These are phyloP conservation scores for Cicer pinnatifidum DNA, from an alignment of 306 rosid genomes.

Conservation along the genomic window DNA sequence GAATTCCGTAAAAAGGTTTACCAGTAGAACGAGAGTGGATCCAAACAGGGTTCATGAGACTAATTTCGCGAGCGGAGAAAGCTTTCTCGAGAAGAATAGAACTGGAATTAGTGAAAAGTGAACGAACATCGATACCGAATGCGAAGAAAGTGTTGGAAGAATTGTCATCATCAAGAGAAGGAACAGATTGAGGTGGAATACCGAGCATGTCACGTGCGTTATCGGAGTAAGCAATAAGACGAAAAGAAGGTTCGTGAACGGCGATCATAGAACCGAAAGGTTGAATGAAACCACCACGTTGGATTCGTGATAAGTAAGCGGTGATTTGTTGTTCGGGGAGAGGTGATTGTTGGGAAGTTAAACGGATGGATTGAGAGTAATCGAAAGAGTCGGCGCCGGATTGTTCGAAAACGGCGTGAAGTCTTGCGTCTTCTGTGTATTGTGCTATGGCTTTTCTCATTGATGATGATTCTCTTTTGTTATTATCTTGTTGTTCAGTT, in stretches of 20 bases:
- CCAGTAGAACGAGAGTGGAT: conserved; percentile 77
- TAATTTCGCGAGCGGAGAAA: conserved; percentile 80
- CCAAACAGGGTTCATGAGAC: conserved; percentile 87
- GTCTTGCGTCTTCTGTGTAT: conserved; percentile 90
- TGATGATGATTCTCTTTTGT: conserved; percentile 14
- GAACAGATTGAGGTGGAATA: conserved; percentile 75
- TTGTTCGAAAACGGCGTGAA: conserved; percentile 88
- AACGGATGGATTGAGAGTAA: conserved; percentile 55
- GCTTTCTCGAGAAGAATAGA: conserved; percentile 70
- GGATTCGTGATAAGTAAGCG: conserved; percentile 72
- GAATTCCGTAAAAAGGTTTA: conserved; percentile 87
- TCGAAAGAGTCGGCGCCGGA: conserved; percentile 82
- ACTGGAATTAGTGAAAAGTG: conserved; percentile 64
- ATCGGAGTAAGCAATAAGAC: conserved; percentile 68
- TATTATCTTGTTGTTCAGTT: too few species aligned
- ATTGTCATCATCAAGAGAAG: conserved; percentile 50
- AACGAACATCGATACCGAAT: conserved; percentile 69
- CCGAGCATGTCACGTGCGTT: conserved; percentile 87
- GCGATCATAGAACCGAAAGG: conserved; percentile 89
- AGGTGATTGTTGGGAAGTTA: conserved; percentile 49
- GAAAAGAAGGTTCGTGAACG: conserved; percentile 62
- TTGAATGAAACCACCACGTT: conserved; percentile 87
- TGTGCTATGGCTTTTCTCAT: conserved; percentile 86
- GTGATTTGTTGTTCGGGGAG: conserved; percentile 79
- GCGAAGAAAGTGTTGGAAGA: conserved; percentile 32